Evolutionary conservation across 2,329 filamentous ascomycete genomes (phyloP), one percentile per base, ranked within the genome.

Genomic region (Diaporthe eres): DNA sequence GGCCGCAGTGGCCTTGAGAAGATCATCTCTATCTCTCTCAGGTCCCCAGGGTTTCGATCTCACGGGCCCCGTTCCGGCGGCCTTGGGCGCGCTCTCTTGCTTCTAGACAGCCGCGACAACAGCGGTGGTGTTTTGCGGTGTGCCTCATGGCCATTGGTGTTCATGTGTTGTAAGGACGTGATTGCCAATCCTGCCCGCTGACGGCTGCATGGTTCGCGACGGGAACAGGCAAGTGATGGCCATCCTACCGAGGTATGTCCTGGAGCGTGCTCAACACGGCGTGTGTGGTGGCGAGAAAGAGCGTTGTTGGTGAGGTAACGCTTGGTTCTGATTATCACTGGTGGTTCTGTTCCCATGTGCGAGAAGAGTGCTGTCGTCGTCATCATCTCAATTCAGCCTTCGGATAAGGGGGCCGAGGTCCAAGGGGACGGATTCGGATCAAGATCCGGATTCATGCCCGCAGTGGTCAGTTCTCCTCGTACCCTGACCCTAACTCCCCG

Each of bases 361-460:
- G 31, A 28, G 31, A 3, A 19, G 22, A 37, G 22, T 22, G 65
- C 39, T 13, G 31, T 28, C 65, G 47, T 39, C 44, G 65, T 53
- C 63, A 42, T 61, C 37, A 12, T 68, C 22, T 39, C 31, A 49
- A 37, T 22, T 67, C 63, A 34, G 28, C 44, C 28, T 9, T 51
- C 44, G 47, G 63, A 7, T 39, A 15, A 5, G 31, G 22, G 22
- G 31, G 44, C 63, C 44, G 47, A 68, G 28, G 31, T 19, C 39
- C 28, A 39, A 51, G 22, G 63, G 31, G 47, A 25, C 63, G 63
- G 44, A 53, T 37, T 68, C 63, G 63, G 63, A 68, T 53, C 47
- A 34, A 51, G 44, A 68, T 68, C 63, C 63, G 63, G 63, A 51
- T 47, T 47, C n/a, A 28, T 25, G 13, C 60, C 39, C 42, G 12